phyloP scores from a whole-genome alignment of 2,329 filamentous ascomycete genomes.

The Fusarium vanettenii region DNA sequence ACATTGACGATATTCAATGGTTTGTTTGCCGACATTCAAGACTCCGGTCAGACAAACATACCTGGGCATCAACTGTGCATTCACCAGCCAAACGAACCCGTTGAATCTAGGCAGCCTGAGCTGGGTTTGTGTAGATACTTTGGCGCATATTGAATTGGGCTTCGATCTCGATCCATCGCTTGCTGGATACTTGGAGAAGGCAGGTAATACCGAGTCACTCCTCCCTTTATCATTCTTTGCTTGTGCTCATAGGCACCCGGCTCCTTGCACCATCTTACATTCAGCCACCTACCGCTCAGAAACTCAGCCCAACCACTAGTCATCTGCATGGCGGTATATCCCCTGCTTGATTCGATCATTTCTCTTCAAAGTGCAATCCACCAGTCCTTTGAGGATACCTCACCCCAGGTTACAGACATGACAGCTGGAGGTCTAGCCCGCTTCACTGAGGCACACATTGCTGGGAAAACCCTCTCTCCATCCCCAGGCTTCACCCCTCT shows the following conservation, averaged over 20 bases:
- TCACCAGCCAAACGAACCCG: not conserved
- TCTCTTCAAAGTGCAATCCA: not conserved
- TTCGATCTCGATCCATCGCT: not conserved
- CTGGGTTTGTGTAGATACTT: not conserved
- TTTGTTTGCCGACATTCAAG: not conserved
- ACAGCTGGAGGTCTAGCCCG: not conserved
- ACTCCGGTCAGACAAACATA: not conserved
- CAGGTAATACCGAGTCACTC: not conserved
- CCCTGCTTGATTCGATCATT: not conserved
- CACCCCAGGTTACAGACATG: not conserved
- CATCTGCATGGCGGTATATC: not conserved
- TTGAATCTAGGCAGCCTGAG: not conserved
- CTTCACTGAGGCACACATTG: not conserved
- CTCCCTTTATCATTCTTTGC: not conserved
- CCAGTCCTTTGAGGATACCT: not conserved
- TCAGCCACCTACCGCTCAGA: not conserved
- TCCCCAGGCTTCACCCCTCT: not conserved
- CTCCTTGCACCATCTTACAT: not conserved
- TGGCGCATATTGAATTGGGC: not conserved
- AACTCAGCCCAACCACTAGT: not conserved
- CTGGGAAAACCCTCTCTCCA: not conserved
- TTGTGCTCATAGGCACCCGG: not conserved
- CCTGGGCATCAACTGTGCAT: not conserved
- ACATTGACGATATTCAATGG: not conserved
- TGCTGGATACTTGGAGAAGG: not conserved